phyloP scores from a whole-genome alignment of 1,139 yeast species.

The Taiozyma sp. region DNA sequence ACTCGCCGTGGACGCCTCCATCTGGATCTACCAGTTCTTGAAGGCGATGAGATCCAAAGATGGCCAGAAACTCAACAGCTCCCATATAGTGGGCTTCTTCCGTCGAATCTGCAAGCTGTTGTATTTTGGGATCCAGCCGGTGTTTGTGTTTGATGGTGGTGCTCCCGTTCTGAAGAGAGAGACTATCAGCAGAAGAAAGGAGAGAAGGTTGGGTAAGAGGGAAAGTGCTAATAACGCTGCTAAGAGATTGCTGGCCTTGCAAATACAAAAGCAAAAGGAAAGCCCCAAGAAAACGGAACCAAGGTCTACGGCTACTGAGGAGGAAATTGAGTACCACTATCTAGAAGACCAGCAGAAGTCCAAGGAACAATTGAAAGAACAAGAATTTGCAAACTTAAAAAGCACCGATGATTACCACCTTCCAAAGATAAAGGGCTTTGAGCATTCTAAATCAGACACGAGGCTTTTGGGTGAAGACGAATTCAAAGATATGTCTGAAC shows the following conservation, averaged over 20 bases:
- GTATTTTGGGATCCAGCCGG: constrained; percentile 85
- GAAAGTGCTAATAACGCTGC: constrained; percentile 75
- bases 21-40: constrained; percentile 96
- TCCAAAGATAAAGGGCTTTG: constrained; percentile 56
- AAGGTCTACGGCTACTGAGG: constrained; percentile 3
- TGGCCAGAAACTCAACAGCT: constrained; percentile 71
- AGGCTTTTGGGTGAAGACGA: constrained; percentile 75
- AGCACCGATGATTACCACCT: constrained; percentile 78
- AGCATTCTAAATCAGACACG: constrained; percentile 45
- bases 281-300: constrained; percentile 1
- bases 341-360: constrained; percentile 38
- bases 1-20: constrained; percentile 95
- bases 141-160: constrained; percentile 97
- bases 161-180: constrained; percentile 81
- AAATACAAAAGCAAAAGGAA: constrained; percentile 56
- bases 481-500: constrained; percentile 50
- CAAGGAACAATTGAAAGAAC: constrained; percentile 2
- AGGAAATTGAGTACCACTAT: constrained; percentile 24
- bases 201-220: constrained; percentile 67
- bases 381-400: constrained; percentile 22
- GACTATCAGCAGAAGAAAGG: constrained; percentile 66
- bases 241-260: constrained; percentile 71
- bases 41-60: constrained; percentile 89
- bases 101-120: constrained; percentile 86
- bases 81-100: constrained; percentile 93